Conservation (phyloP, 441 rosid genomes). For the Theobroma grandiflorum region DNA sequence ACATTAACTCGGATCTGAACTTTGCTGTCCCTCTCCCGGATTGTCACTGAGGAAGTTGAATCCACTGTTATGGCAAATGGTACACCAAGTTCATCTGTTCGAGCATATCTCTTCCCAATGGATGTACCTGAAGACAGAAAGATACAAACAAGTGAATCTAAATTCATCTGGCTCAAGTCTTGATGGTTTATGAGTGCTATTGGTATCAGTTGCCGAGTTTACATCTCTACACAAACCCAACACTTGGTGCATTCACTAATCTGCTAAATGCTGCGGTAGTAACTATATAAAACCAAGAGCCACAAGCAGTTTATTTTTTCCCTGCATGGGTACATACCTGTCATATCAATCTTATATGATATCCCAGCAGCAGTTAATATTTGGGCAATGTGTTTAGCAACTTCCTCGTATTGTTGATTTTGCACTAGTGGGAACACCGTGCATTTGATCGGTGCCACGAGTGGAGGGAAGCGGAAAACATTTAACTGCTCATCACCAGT, state of each 20-base stretch:
- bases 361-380: constrained; percentile 48
- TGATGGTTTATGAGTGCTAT: not conserved
- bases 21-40: constrained; percentile 67
- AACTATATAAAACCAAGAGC: not conserved
- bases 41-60: constrained; percentile 54
- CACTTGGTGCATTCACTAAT: too few species aligned
- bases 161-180: not conserved
- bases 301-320: not conserved
- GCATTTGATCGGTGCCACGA: constrained; percentile 63
- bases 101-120: constrained; percentile 62
- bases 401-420: constrained; percentile 54
- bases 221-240: not conserved
- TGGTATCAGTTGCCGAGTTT: not conserved
- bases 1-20: constrained; percentile 57
- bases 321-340: constrained; percentile 38
- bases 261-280: not conserved
- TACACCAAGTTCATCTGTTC: constrained; percentile 66
- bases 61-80: constrained; percentile 68
- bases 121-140: constrained; percentile 48
- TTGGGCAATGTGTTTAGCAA: constrained; percentile 45
- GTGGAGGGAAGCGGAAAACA: constrained; percentile 61
- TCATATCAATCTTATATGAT: constrained; percentile 54
- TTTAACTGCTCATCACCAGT: constrained; percentile 61
- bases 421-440: constrained; percentile 65
- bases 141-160: not conserved